Evolutionary conservation across 2,329 filamentous ascomycete species (phyloP), one percentile per base, ranked within the genome.

Genomic region (Aspergillus amoenus): DNA sequence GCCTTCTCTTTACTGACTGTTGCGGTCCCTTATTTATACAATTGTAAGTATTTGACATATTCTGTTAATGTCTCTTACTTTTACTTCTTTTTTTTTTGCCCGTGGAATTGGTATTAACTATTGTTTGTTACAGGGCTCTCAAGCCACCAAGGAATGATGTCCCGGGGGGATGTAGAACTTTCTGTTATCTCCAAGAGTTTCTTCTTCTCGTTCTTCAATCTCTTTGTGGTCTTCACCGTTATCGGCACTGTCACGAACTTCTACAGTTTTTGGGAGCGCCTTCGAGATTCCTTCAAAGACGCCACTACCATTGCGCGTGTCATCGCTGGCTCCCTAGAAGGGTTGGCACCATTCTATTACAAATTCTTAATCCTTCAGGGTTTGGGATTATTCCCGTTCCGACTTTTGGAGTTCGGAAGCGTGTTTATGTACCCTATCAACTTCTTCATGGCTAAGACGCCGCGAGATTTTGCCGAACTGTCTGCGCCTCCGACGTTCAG

Each of bases 201-300:
- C 78, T 96, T 97, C 81, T 99, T 99, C 72, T 93, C 90, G 9
- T 99, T 99, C 76, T 97, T 99, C 84, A 99, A 99, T 76, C 91
- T 97, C 56, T 99, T 99, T 76, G 84, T 97, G 50, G 85, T 97
- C 44, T 97, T 97, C 72, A 95, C 93, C 1, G 83, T 94, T 24
- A 90, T 96, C 45, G 90, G 89, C 53, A 91, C 92, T 4, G 91
- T 86, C 2, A 86, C 88, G 40, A 85, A 88, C 53, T 90, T 96
- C 68, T 86, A 86, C 74, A 80, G 81, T 34, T 83, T 89, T 52
- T 81, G 82, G 68, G 76, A 83, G 55, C 78, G 80, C 24, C 81
- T 97, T 46, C 85, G 85, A 53, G 84, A 93, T 47, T 85, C 88
- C 9, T 81, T 96, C 55, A 86, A 85, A 64, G 91, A 96, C 71